Evolutionary conservation across 495 filamentous ascomycete species (phyloP).

Genomic region (Aspergillus heteromorphus): DNA sequence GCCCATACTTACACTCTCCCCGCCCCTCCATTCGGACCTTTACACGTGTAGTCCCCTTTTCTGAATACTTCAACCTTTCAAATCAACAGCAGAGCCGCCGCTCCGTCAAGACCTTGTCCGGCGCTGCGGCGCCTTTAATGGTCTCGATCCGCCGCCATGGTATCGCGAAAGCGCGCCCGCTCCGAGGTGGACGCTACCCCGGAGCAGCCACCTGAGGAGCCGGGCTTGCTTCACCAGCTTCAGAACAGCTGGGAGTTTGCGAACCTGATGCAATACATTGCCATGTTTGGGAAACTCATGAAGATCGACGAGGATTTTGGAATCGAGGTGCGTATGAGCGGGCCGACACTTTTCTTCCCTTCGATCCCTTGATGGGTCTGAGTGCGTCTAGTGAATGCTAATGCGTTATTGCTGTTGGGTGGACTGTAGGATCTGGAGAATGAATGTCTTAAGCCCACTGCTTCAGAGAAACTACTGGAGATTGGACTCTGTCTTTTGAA

Average conservation of each 20-base stretch:
- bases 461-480: constrained; percentile 66
- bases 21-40: neutral
- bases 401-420: constrained; percentile 5
- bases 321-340: constrained; percentile 64
- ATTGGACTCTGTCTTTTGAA: constrained; percentile 89
- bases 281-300: constrained; percentile 78
- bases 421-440: constrained; percentile 71
- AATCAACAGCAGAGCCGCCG: neutral
- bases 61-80: neutral
- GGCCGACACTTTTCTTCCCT: neutral
- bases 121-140: constrained; percentile 24
- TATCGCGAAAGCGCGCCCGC: constrained; percentile 64
- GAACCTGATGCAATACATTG: constrained; percentile 88
- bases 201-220: constrained; percentile 44
- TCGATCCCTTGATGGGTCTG: neutral
- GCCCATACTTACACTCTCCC: neutral
- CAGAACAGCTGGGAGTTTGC: constrained; percentile 94
- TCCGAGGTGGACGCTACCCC: constrained; percentile 56
- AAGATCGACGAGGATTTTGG: constrained; percentile 83
- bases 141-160: constrained; percentile 40
- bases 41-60: constrained; percentile 4
- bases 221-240: constrained; percentile 58
- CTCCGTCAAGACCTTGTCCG: constrained; percentile 10
- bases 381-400: constrained; percentile 7
- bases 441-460: constrained; percentile 73